Conservation (phyloP, 192 early-diverging fungal species). For the Martensiomyces pterosporus region DNA sequence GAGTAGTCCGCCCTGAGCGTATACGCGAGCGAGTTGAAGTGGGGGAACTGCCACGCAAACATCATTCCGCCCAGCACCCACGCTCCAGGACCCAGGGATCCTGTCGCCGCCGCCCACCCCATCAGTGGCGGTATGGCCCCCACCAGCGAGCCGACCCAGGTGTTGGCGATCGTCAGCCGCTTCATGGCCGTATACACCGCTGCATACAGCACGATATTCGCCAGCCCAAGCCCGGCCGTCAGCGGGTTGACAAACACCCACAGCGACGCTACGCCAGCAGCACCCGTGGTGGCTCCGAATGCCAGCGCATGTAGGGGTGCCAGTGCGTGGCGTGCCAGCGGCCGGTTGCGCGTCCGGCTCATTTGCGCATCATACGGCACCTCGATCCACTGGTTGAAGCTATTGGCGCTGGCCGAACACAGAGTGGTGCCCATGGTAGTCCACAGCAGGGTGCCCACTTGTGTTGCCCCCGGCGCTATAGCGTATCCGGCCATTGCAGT, state of each 20-base stretch:
- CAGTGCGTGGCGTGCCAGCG: constrained; percentile 74
- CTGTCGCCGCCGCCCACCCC: constrained; percentile 92
- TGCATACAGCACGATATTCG: constrained; percentile 90
- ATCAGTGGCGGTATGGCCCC: constrained; percentile 98
- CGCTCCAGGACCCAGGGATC: constrained; percentile 66
- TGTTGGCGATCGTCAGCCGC: constrained; percentile 88
- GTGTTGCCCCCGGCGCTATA: constrained; percentile 71
- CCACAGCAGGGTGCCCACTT: constrained; percentile 61
- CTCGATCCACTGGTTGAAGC: constrained; percentile 96
- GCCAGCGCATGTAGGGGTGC: constrained; percentile 72
- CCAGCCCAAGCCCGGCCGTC: constrained; percentile 71
- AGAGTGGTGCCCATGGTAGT: constrained; percentile 83
- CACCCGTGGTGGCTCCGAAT: constrained; percentile 67
- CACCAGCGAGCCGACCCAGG: constrained; percentile 91
- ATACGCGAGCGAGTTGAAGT: constrained; percentile 93
- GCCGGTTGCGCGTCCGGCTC: constrained; percentile 84
- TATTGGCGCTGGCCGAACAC: constrained; percentile 86
- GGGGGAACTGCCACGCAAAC: constrained; percentile 99
- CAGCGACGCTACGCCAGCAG: constrained; percentile 61
- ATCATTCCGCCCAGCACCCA: constrained; percentile 76
- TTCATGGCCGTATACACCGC: constrained; percentile 91
- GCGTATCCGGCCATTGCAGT: constrained; percentile 96
- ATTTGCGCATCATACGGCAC: constrained; percentile 96
- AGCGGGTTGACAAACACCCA: constrained; percentile 81
- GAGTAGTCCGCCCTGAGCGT: constrained; percentile 91